Evolutionary conservation across 148 eudicot genomes (phyloP), one percentile per base, ranked within the genome.

Genomic region (Hydrangea macrophylla): DNA sequence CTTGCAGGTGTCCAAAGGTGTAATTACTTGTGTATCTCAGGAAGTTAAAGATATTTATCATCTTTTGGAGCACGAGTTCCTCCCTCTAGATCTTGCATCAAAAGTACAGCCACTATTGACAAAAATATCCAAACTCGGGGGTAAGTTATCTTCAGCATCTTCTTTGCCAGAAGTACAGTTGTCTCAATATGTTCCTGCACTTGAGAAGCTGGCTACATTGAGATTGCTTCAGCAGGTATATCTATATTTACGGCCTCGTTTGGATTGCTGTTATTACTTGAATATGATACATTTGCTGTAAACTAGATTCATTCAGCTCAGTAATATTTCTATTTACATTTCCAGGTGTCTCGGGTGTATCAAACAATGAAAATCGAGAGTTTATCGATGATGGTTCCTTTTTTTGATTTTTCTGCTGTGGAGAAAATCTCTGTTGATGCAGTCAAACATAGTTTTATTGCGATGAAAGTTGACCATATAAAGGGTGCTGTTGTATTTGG

Each of bases 391-490:
- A 86, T 80, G 87, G 76, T 93, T n/a, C 92, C 98, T 9, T 93
- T 90, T 72, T 88, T 88, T 67, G 90, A 83, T 53, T 93, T 93
- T 69, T 65, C 89, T 42, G 74, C 67, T 23, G 88, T 90, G 61
- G 98, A 93, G 64, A 93, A 90, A 73, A 88, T 93, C 27, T 86
- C 89, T 55, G 98, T 90, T 22, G 96, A 93, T 80, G 98, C 96
- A 58, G 95, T 79, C 24, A 93, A 83, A 64, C 88, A 88, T 67
- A 85, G 83, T 75, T 93, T 93, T 69, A 72, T 93, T 39, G 80
- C 88, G 31, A 83, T 93, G 90, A 93, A 90, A 78, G 82, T 93
- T 62, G 92, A 93, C 73, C 86, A 90, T 70, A 76, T 82, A 79
- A 93, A 90, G 66, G 90, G 89, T 39, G 83, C 85, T 58, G 83